These are phyloP conservation scores for Sarocladium brachiariae DNA, from an alignment of 2,329 filamentous ascomycete genomes.

Conservation along the genomic window DNA sequence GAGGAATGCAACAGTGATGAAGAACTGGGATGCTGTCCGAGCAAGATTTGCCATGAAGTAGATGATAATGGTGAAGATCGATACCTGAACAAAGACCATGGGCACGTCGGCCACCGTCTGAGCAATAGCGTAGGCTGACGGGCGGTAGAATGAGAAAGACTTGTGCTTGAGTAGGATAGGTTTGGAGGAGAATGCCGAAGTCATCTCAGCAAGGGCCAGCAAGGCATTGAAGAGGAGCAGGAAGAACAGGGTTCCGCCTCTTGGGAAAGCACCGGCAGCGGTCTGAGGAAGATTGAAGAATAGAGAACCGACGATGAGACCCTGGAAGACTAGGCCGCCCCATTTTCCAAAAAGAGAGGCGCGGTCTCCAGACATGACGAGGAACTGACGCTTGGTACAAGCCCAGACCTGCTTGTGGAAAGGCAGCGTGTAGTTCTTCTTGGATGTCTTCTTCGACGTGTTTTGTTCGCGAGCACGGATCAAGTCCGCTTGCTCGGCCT, in stretches of 20 bases:
- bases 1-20: slow-evolving; percentile 56
- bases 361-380: slow-evolving; percentile 69
- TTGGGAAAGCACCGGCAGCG: slow-evolving; percentile 57
- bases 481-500: slow-evolving; percentile 51
- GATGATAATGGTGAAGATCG: slow-evolving; percentile 63
- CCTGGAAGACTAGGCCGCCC: slow-evolving; percentile 69
- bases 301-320: slow-evolving; percentile 68
- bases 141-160: slow-evolving; percentile 61
- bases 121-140: slow-evolving; percentile 49
- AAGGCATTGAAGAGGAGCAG: slow-evolving; percentile 48
- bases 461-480: slow-evolving; percentile 39
- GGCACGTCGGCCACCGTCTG: slow-evolving; percentile 54
- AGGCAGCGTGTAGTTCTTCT: slow-evolving; percentile 70
- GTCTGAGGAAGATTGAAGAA: slow-evolving; percentile 62
- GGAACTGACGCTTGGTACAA: slow-evolving; percentile 68
- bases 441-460: slow-evolving; percentile 60
- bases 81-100: slow-evolving; percentile 54
- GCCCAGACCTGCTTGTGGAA: slow-evolving; percentile 66
- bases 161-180: slow-evolving; percentile 66
- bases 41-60: slow-evolving; percentile 74
- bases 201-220: slow-evolving; percentile 71
- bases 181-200: slow-evolving; percentile 52
- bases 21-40: slow-evolving; percentile 59
- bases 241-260: slow-evolving; percentile 43
- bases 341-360: slow-evolving; percentile 72